A percentile compares a stretch with the other conserved stretches of the same genome.
Conservation (phyloP, 108 stramenopile species). For the Skeletonema potamos region DNA sequence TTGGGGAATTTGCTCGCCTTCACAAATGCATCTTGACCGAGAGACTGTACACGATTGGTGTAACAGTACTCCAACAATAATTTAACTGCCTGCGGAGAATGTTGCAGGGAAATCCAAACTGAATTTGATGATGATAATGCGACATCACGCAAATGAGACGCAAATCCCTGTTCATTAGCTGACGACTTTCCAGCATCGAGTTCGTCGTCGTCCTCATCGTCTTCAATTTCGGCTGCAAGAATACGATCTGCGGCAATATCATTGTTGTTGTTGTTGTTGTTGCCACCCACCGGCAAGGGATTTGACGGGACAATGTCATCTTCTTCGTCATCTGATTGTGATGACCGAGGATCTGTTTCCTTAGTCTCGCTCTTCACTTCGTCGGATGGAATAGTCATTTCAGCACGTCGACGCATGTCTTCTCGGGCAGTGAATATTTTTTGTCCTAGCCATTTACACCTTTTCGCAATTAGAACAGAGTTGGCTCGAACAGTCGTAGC, state of each 20-base stretch:
- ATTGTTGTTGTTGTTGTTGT: conserved; percentile 6
- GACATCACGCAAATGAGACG: conserved; percentile 1
- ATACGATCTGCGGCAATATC: conserved; percentile 14
- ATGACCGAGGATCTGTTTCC: conserved; percentile 14
- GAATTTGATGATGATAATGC: conserved; percentile 19
- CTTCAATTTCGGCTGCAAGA: conserved; percentile 55
- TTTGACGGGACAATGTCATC: conserved; percentile 39
- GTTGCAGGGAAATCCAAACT: conserved; percentile 42
- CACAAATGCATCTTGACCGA: conserved; percentile 72
- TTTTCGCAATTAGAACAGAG: conserved; percentile 55
- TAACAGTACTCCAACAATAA: conserved; percentile 87
- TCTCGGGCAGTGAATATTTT: conserved; percentile 55
- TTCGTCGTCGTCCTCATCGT: conserved; percentile 62
- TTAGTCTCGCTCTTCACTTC: conserved; percentile 24
- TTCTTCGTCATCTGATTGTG: conserved; percentile 57
- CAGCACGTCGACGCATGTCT: conserved; percentile 27
- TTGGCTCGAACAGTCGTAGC: conserved; percentile 60
- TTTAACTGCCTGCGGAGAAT: conserved; percentile 84
- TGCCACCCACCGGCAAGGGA: conserved; percentile 14
- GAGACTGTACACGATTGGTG: conserved; percentile 75
- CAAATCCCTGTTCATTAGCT: not conserved
- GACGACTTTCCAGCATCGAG: not conserved
- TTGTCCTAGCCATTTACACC: conserved; percentile 70
- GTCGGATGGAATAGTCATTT: conserved; percentile 33
- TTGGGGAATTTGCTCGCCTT: conserved; percentile 36